These are phyloP conservation scores for Lactarius psammicola DNA, from an alignment of 768 basidiomycete species.

Conservation along the genomic window DNA sequence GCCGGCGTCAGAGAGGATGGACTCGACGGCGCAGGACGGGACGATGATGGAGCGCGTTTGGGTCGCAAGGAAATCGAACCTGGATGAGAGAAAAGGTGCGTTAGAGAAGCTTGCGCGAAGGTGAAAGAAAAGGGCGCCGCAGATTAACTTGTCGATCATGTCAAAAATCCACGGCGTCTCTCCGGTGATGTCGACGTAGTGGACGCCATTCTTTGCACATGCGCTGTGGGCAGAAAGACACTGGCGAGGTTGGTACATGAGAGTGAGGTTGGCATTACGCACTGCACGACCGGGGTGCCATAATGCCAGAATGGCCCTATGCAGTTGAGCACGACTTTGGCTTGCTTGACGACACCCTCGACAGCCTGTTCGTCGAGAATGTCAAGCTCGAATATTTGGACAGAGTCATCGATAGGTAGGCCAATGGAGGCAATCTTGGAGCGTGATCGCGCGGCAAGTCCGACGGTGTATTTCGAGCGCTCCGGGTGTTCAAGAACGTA, in stretches of 20 bases:
- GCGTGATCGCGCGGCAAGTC: no score
- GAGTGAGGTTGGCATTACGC: conserved; percentile 31
- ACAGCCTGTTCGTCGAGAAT: conserved; percentile 53
- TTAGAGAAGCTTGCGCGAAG: conserved; percentile 18
- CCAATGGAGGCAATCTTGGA: no score
- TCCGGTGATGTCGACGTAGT: no score
- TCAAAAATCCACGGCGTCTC: no score
- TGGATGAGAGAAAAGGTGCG: conserved; percentile 33
- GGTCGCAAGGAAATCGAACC: conserved; percentile 69
- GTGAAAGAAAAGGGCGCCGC: no score
- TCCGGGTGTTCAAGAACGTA: no score
- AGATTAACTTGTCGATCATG: conserved; percentile 58
- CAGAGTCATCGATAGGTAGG: conserved; percentile 32
- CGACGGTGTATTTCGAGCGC: no score
- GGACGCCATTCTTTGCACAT: no score
- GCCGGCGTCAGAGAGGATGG: conserved; percentile 73
- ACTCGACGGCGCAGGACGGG: conserved; percentile 76
- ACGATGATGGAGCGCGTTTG: conserved; percentile 74
- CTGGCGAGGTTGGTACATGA: background rate
- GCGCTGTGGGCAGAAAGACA: no score
- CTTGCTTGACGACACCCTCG: conserved; percentile 52
- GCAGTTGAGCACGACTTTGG: no score
- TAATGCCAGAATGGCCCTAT: conserved; percentile 73
- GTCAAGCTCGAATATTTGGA: conserved; percentile 52
- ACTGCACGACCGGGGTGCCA: conserved; percentile 70